Evolutionary conservation across 2,329 filamentous ascomycete species (phyloP).

Genomic region (Fusarium albidum): DNA sequence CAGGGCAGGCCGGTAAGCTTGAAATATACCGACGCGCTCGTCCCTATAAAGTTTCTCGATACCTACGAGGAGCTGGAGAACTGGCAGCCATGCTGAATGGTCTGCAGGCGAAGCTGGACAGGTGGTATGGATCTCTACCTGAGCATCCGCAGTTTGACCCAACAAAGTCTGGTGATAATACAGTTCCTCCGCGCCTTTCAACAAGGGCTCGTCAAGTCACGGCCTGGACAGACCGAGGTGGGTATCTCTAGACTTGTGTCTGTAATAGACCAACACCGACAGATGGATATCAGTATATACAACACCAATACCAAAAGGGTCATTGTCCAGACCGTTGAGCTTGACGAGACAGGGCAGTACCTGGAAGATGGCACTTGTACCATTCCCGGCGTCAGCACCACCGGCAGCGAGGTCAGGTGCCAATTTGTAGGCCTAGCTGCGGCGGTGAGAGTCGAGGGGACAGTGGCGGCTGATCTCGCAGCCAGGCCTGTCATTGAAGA

Average conservation of each 20-base stretch:
- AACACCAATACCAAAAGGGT: slow-evolving; percentile 70
- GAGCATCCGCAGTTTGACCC: too few relatives aligned
- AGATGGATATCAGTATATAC: slow-evolving; percentile 54
- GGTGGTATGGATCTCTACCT: too few relatives aligned
- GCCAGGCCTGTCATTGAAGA: slow-evolving; percentile 7
- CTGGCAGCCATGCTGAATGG: too few relatives aligned
- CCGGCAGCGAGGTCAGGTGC: slow-evolving; percentile 63
- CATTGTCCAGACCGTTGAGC: slow-evolving; percentile 62
- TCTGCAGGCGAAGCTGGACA: too few relatives aligned
- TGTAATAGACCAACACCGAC: neutral
- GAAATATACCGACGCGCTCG: too few relatives aligned
- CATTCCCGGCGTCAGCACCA: slow-evolving; percentile 67
- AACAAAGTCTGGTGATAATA: too few relatives aligned
- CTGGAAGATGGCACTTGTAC: slow-evolving; percentile 58
- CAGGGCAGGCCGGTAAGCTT: too few relatives aligned
- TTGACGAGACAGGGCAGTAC: slow-evolving; percentile 56
- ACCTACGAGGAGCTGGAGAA: too few relatives aligned
- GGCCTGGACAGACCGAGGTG: slow-evolving; percentile 38
- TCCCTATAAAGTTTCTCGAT: too few relatives aligned
- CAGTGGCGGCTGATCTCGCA: slow-evolving; percentile 45
- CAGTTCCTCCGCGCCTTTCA: too few relatives aligned
- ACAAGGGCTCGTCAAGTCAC: slow-evolving; percentile 53
- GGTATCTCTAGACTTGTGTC: too few relatives aligned
- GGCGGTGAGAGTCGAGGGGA: slow-evolving; percentile 52
- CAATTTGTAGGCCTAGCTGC: slow-evolving; percentile 65